phyloP scores from a whole-genome alignment of 2,329 filamentous ascomycete genomes.

The Nothophaeocryptopus gaeumannii region DNA sequence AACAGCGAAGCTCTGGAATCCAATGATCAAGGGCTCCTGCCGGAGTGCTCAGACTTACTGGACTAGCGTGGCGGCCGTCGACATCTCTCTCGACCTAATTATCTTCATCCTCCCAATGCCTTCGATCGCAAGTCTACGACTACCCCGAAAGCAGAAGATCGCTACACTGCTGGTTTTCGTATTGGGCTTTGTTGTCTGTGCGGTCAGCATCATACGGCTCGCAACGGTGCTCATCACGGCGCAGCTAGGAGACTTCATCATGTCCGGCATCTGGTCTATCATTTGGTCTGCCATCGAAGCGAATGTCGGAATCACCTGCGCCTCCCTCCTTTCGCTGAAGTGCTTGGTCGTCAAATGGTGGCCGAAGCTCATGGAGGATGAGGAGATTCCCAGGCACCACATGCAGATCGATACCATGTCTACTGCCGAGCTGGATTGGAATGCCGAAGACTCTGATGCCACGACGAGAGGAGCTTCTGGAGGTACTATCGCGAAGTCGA shows the following conservation, averaged over 20 bases:
- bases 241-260: slow-evolving; percentile 23
- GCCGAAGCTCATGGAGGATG: slow-evolving; percentile 33
- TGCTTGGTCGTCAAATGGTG: slow-evolving; percentile 39
- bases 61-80: slow-evolving; percentile 45
- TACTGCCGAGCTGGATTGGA: slow-evolving; percentile 4
- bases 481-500: background rate
- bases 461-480: slow-evolving; percentile 1
- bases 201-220: slow-evolving; percentile 27
- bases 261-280: slow-evolving; percentile 40
- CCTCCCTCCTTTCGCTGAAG: slow-evolving; percentile 44
- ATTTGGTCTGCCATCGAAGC: slow-evolving; percentile 44
- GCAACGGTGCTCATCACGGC: slow-evolving; percentile 24
- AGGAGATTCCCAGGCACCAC: slow-evolving; percentile 17
- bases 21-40: slow-evolving; percentile 35
- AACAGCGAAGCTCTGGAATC: slow-evolving; percentile 42
- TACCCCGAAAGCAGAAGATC: slow-evolving; percentile 44
- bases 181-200: slow-evolving; percentile 40
- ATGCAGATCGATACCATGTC: slow-evolving; percentile 15
- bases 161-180: slow-evolving; percentile 44
- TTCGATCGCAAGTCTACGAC: slow-evolving; percentile 39
- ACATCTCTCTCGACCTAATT: slow-evolving; percentile 45
- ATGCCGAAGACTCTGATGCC: slow-evolving; percentile 1
- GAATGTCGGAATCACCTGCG: slow-evolving; percentile 46
- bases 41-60: slow-evolving; percentile 41
- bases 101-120: slow-evolving; percentile 48